Percentiles rank a stretch among this genome's conserved stretches.
phyloP scores from a whole-genome alignment of 208 protist species.

The Leishmania amazonensis region DNA sequence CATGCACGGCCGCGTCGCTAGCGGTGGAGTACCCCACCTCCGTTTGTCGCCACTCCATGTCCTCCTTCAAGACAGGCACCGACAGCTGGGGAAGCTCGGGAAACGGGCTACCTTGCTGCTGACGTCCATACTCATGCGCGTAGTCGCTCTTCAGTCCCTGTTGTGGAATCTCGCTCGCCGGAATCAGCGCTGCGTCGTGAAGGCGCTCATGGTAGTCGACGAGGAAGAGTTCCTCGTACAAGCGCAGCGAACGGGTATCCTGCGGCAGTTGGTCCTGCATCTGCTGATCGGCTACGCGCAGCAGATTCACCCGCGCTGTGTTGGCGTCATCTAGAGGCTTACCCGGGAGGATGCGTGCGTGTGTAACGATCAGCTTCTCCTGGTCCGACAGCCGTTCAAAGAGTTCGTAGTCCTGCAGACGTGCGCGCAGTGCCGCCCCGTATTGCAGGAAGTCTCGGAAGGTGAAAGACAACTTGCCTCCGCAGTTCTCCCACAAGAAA shows the following conservation, averaged over 20 bases:
- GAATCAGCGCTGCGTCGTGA: conserved; percentile 36
- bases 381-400: conserved; percentile 48
- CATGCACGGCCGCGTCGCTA: not conserved
- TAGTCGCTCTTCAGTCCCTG: conserved; percentile 20
- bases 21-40: not conserved
- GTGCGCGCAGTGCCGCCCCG: conserved; percentile 45
- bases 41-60: conserved; percentile 30
- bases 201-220: conserved; percentile 56
- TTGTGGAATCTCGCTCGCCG: conserved; percentile 27
- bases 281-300: conserved; percentile 42
- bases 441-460: conserved; percentile 63
- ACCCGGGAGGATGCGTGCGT: conserved; percentile 46
- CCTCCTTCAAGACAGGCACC: conserved; percentile 25
- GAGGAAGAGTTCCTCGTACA: conserved; percentile 78
- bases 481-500: conserved; percentile 77
- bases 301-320: conserved; percentile 32
- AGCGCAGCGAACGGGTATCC: conserved; percentile 34
- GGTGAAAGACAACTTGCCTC: conserved; percentile 44
- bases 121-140: conserved; percentile 28
- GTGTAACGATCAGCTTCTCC: conserved; percentile 51
- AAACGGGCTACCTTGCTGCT: not conserved
- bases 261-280: conserved; percentile 11
- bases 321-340: conserved; percentile 19
- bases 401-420: conserved; percentile 55
- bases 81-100: conserved; percentile 15